Evolutionary conservation across 2,329 filamentous ascomycete species (phyloP).

Genomic region (Botrytis pseudocinerea): DNA sequence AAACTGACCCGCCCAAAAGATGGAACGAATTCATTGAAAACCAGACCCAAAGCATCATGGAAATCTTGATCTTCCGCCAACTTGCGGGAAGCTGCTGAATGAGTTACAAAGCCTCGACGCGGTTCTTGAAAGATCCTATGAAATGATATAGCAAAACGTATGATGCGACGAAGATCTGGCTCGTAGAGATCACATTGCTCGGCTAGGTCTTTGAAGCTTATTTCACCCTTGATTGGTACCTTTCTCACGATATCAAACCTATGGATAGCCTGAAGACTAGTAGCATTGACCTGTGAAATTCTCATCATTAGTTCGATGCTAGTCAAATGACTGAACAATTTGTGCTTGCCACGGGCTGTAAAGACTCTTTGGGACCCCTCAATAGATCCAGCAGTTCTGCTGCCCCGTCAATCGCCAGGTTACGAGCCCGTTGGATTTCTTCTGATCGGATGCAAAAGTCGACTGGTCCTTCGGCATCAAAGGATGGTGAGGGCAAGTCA

Average conservation of each 20-base stretch:
- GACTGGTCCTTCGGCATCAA: slow-evolving; percentile 2
- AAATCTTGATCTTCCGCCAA: not conserved
- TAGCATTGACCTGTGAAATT: not conserved
- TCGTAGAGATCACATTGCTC: not conserved
- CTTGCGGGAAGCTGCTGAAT: slow-evolving; percentile 6
- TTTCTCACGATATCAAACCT: slow-evolving; percentile 2
- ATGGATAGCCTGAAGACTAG: slow-evolving; percentile 13
- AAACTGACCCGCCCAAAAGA: not conserved
- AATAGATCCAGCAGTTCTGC: slow-evolving; percentile 3
- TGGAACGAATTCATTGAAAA: not conserved
- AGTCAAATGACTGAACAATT: not conserved
- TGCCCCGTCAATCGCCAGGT: not conserved
- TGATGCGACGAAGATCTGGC: not conserved
- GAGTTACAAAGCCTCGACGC: not conserved
- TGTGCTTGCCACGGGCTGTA: not conserved
- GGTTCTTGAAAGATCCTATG: slow-evolving; percentile 10
- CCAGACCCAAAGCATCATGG: not conserved
- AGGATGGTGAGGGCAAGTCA: slow-evolving; percentile 3
- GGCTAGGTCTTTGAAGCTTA: not conserved
- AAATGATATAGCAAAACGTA: slow-evolving; percentile 14
- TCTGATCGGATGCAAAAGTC: slow-evolving; percentile 11
- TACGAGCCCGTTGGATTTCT: slow-evolving; percentile 1
- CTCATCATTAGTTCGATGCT: not conserved
- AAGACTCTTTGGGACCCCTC: not conserved
- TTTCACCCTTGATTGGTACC: slow-evolving; percentile 11